Percentiles rank a stretch among this genome's conserved stretches.
Conservation (phyloP, 2,329 filamentous ascomycete species). For the Arachnopeziza araneosa region DNA sequence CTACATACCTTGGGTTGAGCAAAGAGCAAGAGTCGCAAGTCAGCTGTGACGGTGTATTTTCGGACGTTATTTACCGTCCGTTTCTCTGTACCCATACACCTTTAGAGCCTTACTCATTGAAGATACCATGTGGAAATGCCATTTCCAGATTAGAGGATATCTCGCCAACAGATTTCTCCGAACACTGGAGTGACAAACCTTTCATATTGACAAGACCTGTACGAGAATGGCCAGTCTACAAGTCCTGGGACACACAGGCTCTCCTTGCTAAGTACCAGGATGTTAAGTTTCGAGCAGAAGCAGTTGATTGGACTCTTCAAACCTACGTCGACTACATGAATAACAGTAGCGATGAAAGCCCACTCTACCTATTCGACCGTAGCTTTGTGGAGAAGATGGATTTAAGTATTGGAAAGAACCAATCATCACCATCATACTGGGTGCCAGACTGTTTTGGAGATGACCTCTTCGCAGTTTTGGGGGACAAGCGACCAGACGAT, state of each 20-base stretch:
- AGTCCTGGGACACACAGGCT: constrained; percentile 65
- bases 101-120: constrained; percentile 58
- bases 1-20: constrained; percentile 63
- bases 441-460: constrained; percentile 78
- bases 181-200: constrained; percentile 70
- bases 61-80: constrained; percentile 82
- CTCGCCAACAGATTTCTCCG: constrained; percentile 65
- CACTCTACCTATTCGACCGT: constrained; percentile 87
- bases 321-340: constrained; percentile 80
- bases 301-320: constrained; percentile 84
- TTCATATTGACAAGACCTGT: constrained; percentile 85
- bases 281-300: constrained; percentile 78
- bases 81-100: constrained; percentile 81
- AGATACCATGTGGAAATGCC: constrained; percentile 68
- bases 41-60: constrained; percentile 75
- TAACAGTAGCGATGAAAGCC: constrained; percentile 76
- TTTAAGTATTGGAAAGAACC: constrained; percentile 52
- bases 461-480: constrained; percentile 78
- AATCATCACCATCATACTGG: constrained; percentile 57
- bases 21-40: constrained; percentile 49
- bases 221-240: constrained; percentile 72
- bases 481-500: constrained; percentile 73
- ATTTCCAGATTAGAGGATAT: constrained; percentile 67
- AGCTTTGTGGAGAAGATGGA: constrained; percentile 82
- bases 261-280: constrained; percentile 60